Percentiles rank a stretch among this genome's conserved stretches.
phyloP scores from a whole-genome alignment of 2,329 filamentous ascomycete genomes.

The Botrytis tulipae region DNA sequence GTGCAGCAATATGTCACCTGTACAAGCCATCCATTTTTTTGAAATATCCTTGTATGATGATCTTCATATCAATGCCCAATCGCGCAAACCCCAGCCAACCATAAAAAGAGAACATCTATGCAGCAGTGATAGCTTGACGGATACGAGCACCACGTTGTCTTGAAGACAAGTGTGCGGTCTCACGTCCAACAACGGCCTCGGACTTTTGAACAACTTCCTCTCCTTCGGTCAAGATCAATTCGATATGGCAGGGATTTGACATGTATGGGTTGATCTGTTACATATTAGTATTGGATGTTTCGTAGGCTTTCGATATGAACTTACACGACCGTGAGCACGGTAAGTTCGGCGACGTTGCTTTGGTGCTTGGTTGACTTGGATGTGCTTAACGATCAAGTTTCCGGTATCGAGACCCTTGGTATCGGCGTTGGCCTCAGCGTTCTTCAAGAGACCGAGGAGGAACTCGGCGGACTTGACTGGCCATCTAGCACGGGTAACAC shows the following conservation, averaged over 20 bases:
- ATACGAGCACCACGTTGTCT: slow-evolving; percentile 81
- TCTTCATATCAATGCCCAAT: slow-evolving; percentile 29
- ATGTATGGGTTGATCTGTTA: slow-evolving; percentile 98
- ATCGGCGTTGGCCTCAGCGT: slow-evolving; percentile 95
- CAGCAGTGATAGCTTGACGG: slow-evolving; percentile 63
- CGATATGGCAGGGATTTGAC: slow-evolving; percentile 99
- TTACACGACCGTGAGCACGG: slow-evolving; percentile 99
- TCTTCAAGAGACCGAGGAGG: slow-evolving; percentile 94
- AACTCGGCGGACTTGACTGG: slow-evolving; percentile 99
- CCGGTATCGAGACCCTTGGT: slow-evolving; percentile 96
- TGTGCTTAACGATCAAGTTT: slow-evolving; percentile 99
- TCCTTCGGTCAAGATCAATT: slow-evolving; percentile 97
- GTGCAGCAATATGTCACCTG: slow-evolving; percentile 32
- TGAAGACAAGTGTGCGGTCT: slow-evolving; percentile 66
- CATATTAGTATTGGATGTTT: neutral
- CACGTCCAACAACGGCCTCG: slow-evolving; percentile 62
- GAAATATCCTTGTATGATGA: slow-evolving; percentile 29
- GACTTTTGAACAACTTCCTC: slow-evolving; percentile 96
- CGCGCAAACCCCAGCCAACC: slow-evolving; percentile 32
- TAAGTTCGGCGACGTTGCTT: slow-evolving; percentile 99
- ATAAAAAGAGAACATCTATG: slow-evolving; percentile 47
- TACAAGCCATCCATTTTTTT: slow-evolving; percentile 35
- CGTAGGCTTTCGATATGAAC: slow-evolving; percentile 44
- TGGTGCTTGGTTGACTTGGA: slow-evolving; percentile 99
- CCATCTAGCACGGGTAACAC: slow-evolving; percentile 97